A percentile compares a stretch with the other conserved stretches of the same genome.
phyloP scores from a whole-genome alignment of 1,284 basidiomycete genomes.

The Mycena citricolor region DNA sequence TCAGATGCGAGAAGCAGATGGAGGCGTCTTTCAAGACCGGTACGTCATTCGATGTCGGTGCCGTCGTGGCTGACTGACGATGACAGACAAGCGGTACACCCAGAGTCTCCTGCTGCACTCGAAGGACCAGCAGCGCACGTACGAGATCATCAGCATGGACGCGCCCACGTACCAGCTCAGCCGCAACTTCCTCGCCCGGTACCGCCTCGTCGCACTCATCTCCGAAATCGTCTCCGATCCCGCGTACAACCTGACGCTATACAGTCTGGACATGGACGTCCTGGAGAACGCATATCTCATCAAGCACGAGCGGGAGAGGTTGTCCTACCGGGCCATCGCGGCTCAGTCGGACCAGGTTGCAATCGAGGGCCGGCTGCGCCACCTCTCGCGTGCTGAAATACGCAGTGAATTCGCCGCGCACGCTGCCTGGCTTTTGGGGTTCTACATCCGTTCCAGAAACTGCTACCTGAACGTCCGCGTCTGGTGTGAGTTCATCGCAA shows the following conservation, averaged over 20 bases:
- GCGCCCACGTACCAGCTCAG: not conserved
- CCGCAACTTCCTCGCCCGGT: conserved; percentile 12
- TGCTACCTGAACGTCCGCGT: conserved; percentile 7
- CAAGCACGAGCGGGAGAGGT: conserved; percentile 3
- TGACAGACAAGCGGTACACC: conserved; percentile 2
- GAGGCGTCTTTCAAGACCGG: conserved; percentile 16
- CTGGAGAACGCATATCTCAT: conserved; percentile 6
- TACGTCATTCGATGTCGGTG: not conserved
- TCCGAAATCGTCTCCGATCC: not conserved
- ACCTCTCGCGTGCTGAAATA: conserved; percentile 15
- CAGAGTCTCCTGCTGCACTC: conserved; percentile 13
- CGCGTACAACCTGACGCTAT: not conserved
- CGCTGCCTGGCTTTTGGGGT: conserved; percentile 18
- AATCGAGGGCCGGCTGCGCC: conserved; percentile 6
- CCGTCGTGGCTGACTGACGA: not conserved
- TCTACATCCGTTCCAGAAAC: conserved; percentile 3
- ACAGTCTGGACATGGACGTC: not conserved
- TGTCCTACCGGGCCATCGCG: conserved; percentile 11
- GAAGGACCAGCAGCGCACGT: conserved; percentile 5
- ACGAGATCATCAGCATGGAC: conserved; percentile 11
- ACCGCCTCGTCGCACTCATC: conserved; percentile 12
- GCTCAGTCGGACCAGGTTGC: not conserved
- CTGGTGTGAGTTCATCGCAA: conserved; percentile 17
- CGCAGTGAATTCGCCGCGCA: conserved; percentile 11
- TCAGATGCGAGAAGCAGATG: conserved; percentile 7